These are phyloP conservation scores for Microbotryomycetes sp. DNA, from an alignment of 1,284 basidiomycete genomes.

Conservation along the genomic window DNA sequence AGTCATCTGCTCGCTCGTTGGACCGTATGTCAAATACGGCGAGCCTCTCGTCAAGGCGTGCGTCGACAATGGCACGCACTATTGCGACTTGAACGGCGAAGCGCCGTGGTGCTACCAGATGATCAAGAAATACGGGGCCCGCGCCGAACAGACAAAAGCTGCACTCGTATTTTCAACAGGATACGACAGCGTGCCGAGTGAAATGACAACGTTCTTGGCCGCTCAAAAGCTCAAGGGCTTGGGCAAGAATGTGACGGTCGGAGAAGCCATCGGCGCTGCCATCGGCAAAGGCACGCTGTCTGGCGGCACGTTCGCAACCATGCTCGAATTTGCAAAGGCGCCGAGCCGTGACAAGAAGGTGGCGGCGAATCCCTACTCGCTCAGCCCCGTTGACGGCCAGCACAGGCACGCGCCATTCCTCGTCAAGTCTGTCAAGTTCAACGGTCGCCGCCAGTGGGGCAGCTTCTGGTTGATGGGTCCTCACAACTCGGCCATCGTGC, in stretches of 20 bases:
- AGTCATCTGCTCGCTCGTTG: constrained; percentile 30
- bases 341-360: neutral
- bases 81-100: constrained; percentile 33
- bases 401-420: constrained; percentile 2
- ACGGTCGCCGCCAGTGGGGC: constrained; percentile 12
- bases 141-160: constrained; percentile 25
- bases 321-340: constrained; percentile 16
- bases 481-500: constrained; percentile 29
- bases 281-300: constrained; percentile 23
- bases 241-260: constrained; percentile 13
- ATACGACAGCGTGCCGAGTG: constrained; percentile 36
- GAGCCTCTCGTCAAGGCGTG: constrained; percentile 29
- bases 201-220: constrained; percentile 32
- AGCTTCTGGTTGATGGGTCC: constrained; percentile 29
- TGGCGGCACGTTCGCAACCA: constrained; percentile 31
- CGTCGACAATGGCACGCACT: constrained; percentile 31
- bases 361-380: constrained; percentile 21
- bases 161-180: constrained; percentile 30
- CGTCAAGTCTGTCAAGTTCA: constrained; percentile 3
- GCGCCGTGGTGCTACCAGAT: constrained; percentile 26
- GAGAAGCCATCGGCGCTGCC: constrained; percentile 24
- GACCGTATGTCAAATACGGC: constrained; percentile 32
- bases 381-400: constrained; percentile 19
- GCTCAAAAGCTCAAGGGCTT: constrained; percentile 26
- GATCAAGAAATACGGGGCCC: constrained; percentile 12